These are phyloP conservation scores for Aspergillus melleus DNA, from an alignment of 2,329 filamentous ascomycete genomes.

Conservation along the genomic window DNA sequence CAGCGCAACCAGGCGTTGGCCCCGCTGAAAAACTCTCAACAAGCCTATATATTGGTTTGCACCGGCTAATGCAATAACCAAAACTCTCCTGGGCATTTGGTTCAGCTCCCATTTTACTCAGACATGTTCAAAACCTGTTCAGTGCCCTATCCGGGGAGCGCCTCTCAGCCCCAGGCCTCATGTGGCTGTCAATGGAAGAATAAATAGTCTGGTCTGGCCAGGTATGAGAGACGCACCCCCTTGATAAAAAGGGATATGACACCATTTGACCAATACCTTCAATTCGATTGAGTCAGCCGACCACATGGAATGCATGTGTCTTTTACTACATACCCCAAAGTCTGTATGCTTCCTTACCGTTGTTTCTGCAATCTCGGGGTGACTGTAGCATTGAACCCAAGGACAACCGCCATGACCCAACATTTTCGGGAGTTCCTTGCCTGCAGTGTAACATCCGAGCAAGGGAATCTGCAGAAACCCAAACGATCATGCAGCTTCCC, in stretches of 20 bases:
- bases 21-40: too few relatives aligned
- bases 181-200: neutral
- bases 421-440: neutral
- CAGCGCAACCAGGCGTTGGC: too few relatives aligned
- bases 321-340: neutral
- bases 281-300: neutral
- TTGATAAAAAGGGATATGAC: neutral
- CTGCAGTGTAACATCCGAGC: conserved; percentile 2
- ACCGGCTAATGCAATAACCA: too few relatives aligned
- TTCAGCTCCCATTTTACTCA: too few relatives aligned
- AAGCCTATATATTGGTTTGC: too few relatives aligned
- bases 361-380: neutral
- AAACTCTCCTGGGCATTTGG: too few relatives aligned
- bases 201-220: neutral
- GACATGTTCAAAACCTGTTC: neutral
- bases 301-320: neutral
- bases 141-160: neutral
- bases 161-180: neutral
- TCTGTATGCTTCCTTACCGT: neutral
- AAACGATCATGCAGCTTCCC: neutral
- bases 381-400: conserved; percentile 2
- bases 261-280: neutral
- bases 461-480: conserved; percentile 7
- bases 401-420: neutral
- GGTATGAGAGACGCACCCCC: neutral